These are phyloP conservation scores for Cucurbita pepo DNA, from an alignment of 306 rosid species.

Conservation along the genomic window DNA sequence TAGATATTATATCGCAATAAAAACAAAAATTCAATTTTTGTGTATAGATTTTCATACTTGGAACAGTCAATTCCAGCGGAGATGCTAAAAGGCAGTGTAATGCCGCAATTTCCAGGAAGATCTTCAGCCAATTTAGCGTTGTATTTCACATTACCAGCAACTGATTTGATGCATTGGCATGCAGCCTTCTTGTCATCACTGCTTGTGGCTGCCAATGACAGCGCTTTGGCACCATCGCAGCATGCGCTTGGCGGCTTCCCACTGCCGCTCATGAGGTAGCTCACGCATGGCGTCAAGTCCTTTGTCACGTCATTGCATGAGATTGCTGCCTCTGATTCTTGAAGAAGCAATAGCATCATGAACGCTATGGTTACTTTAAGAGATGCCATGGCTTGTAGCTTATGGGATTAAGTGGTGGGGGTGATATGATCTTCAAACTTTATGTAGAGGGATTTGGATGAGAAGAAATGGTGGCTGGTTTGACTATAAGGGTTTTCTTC, in stretches of 20 bases:
- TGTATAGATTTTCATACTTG: conserved; percentile 12
- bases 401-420: not conserved
- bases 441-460: not conserved
- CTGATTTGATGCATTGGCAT: conserved; percentile 48
- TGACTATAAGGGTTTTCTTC: not conserved
- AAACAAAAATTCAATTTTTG: not conserved
- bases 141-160: conserved; percentile 26
- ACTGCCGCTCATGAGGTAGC: conserved; percentile 47
- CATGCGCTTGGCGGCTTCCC: conserved; percentile 56
- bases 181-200: conserved; percentile 42
- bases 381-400: conserved; percentile 16
- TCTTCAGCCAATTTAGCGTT: conserved; percentile 38
- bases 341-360: conserved; percentile 13
- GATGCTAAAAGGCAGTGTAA: conserved; percentile 19
- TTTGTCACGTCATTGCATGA: conserved; percentile 42
- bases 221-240: conserved; percentile 50
- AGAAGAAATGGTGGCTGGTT: not conserved
- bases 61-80: conserved; percentile 57
- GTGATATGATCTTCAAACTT: not conserved
- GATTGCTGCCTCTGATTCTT: conserved; percentile 39
- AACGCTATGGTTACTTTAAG: not conserved
- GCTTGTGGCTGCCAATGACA: conserved; percentile 35
- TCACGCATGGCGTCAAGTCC: conserved; percentile 48
- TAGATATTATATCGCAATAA: too few species aligned
- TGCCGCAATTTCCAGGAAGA: conserved; percentile 62